A percentile compares a stretch with the other conserved stretches of the same genome.
These are phyloP conservation scores for Oryza meyeriana DNA, from an alignment of 176 grass and related monocot species.

Conservation along the genomic window DNA sequence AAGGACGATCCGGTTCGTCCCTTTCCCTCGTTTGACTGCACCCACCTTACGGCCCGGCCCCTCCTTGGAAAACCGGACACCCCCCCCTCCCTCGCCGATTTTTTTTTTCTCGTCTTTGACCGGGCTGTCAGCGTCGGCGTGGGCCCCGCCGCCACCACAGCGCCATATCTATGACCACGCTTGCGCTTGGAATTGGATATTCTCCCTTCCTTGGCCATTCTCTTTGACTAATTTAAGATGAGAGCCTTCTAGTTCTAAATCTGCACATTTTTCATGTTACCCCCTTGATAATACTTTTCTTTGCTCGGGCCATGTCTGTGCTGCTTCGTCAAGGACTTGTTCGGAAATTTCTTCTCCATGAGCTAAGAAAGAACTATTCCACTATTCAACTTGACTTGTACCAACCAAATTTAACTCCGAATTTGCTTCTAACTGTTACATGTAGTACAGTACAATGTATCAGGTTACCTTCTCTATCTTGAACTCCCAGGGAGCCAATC, in stretches of 20 bases:
- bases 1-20: background rate
- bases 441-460: background rate
- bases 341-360: background rate
- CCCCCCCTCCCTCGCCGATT: too few relatives aligned
- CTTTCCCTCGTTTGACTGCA: constrained; percentile 40
- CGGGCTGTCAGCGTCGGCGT: constrained; percentile 20
- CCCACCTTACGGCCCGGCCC: constrained; percentile 5
- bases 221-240: constrained; percentile 5
- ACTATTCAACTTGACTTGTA: background rate
- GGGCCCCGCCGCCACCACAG: constrained; percentile 8
- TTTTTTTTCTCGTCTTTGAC: constrained; percentile 42
- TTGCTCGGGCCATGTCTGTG: background rate
- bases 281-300: background rate
- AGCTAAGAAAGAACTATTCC: background rate
- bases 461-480: background rate
- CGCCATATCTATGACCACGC: background rate
- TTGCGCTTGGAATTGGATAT: constrained; percentile 19
- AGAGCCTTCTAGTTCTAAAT: background rate
- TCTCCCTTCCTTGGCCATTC: background rate
- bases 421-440: background rate
- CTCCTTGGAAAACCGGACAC: background rate
- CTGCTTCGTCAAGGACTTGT: background rate
- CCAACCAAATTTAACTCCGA: background rate
- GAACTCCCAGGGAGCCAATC: background rate
- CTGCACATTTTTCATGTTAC: background rate